Percentiles rank a stretch among this genome's conserved stretches.
Evolutionary conservation across 805 yeast genomes (phyloP).

Genomic region (Nakazawaea sp.): DNA sequence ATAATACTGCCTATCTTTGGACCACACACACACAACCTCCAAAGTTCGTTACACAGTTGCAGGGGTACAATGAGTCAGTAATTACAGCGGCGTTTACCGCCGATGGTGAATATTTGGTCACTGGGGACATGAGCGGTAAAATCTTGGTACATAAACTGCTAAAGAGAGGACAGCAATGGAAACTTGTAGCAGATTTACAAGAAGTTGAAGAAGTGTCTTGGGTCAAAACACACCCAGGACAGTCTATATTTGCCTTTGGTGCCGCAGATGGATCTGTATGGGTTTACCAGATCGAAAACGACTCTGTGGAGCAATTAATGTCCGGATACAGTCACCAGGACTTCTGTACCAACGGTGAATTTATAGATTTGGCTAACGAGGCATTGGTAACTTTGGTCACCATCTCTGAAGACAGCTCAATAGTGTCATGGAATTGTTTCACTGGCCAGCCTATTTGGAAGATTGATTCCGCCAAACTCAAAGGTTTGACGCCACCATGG

Average conservation of each 20-base stretch:
- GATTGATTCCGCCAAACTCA: constrained; percentile 57
- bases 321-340: constrained; percentile 74
- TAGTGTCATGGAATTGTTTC: constrained; percentile 87
- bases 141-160: constrained; percentile 64
- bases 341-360: constrained; percentile 76
- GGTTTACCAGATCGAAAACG: constrained; percentile 68
- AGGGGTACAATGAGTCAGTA: constrained; percentile 85
- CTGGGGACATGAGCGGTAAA: constrained; percentile 95
- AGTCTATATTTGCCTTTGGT: constrained; percentile 81
- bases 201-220: constrained; percentile 90
- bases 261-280: constrained; percentile 91
- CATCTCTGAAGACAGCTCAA: constrained; percentile 76
- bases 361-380: constrained; percentile 53
- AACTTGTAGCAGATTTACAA: constrained; percentile 56
- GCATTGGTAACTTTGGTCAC: constrained; percentile 63
- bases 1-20: constrained; percentile 85
- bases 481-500: constrained; percentile 83
- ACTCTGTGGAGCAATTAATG: constrained; percentile 63
- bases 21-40: constrained; percentile 87
- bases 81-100: constrained; percentile 75
- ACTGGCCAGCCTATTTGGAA: constrained; percentile 66
- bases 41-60: constrained; percentile 64
- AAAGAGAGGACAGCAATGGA: constrained; percentile 84
- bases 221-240: constrained; percentile 74
- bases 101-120: constrained; percentile 74